These are phyloP conservation scores for Pseudomassariella vexata DNA, from an alignment of 2,329 filamentous ascomycete species.

Conservation along the genomic window DNA sequence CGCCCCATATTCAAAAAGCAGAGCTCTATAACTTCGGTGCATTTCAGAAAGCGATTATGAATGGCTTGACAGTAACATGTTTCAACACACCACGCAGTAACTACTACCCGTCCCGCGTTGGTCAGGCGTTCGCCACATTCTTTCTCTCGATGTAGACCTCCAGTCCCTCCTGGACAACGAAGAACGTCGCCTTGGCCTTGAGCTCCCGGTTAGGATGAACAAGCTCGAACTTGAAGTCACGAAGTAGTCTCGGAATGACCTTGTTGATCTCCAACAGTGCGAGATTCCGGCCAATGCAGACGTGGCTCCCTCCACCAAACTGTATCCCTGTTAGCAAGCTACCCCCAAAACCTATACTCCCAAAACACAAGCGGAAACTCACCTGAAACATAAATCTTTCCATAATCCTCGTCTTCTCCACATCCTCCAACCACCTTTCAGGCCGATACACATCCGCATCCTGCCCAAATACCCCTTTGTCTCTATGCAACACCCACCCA, in stretches of 20 bases:
- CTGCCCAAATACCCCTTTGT: constrained; percentile 39
- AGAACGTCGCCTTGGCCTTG: constrained; percentile 51
- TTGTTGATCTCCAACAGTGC: constrained; percentile 55
- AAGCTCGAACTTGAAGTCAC: constrained; percentile 49
- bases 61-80: too few relatives aligned
- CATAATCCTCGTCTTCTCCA: constrained; percentile 38
- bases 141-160: constrained; percentile 42
- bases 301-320: constrained; percentile 49
- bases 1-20: too few relatives aligned
- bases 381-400: constrained; percentile 53
- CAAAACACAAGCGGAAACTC: constrained; percentile 10
- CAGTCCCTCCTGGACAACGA: constrained; percentile 52
- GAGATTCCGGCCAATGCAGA: constrained; percentile 51
- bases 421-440: constrained; percentile 47
- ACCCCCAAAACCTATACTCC: neutral
- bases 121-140: constrained; percentile 8
- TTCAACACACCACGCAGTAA: too few relatives aligned
- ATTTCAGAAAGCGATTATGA: too few relatives aligned
- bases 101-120: too few relatives aligned
- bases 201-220: constrained; percentile 43
- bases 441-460: constrained; percentile 48
- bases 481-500: constrained; percentile 47
- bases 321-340: constrained; percentile 13
- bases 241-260: constrained; percentile 46
- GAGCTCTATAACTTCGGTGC: too few relatives aligned